Conservation (phyloP, 495 filamentous ascomycete species). For the Terfezia claveryi region DNA sequence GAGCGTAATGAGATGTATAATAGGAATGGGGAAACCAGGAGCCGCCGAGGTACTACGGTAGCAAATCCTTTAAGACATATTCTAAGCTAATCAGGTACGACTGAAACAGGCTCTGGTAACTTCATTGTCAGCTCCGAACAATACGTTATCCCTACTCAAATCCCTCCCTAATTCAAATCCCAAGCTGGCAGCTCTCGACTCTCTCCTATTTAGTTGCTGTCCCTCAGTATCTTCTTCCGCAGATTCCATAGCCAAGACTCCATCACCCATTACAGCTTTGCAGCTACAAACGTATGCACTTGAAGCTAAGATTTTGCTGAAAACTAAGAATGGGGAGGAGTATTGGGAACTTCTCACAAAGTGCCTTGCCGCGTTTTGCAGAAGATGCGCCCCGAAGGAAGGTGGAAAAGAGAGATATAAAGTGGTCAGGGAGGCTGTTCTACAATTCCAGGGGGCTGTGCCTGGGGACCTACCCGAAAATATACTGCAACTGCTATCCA, state of each 20-base stretch:
- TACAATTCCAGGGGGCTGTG: neutral
- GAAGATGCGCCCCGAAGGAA: slow-evolving; percentile 8
- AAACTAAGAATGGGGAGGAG: slow-evolving; percentile 2
- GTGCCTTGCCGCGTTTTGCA: slow-evolving; percentile 8
- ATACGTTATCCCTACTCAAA: slow-evolving; percentile 9
- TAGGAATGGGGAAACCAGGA: slow-evolving; percentile 15
- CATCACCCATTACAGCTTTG: slow-evolving; percentile 9
- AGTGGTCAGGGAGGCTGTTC: neutral
- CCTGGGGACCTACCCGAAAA: neutral
- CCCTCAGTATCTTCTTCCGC: neutral
- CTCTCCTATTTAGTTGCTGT: slow-evolving; percentile 3
- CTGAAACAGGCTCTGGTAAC: neutral
- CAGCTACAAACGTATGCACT: slow-evolving; percentile 9
- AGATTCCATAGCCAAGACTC: slow-evolving; percentile 8
- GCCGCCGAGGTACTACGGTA: slow-evolving; percentile 6
- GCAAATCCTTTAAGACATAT: neutral
- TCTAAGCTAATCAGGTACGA: neutral
- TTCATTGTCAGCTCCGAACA: slow-evolving; percentile 7
- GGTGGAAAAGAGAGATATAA: neutral
- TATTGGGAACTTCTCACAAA: slow-evolving; percentile 12
- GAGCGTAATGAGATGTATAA: slow-evolving; percentile 13
- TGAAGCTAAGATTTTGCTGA: slow-evolving; percentile 5
- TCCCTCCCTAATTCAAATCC: slow-evolving; percentile 11
- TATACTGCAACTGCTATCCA: neutral
- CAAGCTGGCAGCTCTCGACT: slow-evolving; percentile 10